Conservation (phyloP, 192 early-diverging fungal species). For the Coemansia sp. region DNA sequence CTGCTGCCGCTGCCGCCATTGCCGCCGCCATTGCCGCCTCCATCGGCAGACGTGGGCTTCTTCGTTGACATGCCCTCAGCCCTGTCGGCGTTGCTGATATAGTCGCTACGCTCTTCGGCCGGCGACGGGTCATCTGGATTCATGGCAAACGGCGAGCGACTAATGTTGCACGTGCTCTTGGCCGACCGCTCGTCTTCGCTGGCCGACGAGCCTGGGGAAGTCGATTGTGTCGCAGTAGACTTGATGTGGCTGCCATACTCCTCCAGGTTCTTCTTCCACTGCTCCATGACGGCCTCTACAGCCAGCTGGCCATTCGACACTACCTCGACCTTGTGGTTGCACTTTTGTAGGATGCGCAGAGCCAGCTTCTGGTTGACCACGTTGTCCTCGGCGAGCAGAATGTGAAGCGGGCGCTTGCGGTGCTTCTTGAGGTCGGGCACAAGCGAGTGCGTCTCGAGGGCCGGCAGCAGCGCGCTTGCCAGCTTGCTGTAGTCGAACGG, state of each 20-base stretch:
- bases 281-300: constrained; percentile 64
- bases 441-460: constrained; percentile 64
- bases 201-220: neutral
- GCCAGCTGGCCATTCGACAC: constrained; percentile 78
- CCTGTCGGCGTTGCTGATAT: constrained; percentile 4
- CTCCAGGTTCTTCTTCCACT: constrained; percentile 41
- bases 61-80: neutral
- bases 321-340: constrained; percentile 71
- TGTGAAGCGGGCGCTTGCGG: constrained; percentile 60
- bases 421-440: constrained; percentile 60
- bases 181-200: constrained; percentile 10
- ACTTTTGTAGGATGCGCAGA: constrained; percentile 67
- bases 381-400: constrained; percentile 84
- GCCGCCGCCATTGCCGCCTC: neutral
- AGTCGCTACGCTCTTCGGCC: constrained; percentile 5
- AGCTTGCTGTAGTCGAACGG: constrained; percentile 60
- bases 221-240: neutral
- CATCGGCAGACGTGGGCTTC: neutral
- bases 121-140: constrained; percentile 23
- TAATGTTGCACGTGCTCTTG: neutral
- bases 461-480: constrained; percentile 66
- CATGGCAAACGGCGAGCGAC: constrained; percentile 22
- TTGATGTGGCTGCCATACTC: constrained; percentile 25
- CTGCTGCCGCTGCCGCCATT: neutral
- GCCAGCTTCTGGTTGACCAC: constrained; percentile 84